A percentile compares a stretch with the other conserved stretches of the same genome.
Evolutionary conservation across 169 alveolate species (phyloP).

Genomic region (Plasmodium berghei): DNA sequence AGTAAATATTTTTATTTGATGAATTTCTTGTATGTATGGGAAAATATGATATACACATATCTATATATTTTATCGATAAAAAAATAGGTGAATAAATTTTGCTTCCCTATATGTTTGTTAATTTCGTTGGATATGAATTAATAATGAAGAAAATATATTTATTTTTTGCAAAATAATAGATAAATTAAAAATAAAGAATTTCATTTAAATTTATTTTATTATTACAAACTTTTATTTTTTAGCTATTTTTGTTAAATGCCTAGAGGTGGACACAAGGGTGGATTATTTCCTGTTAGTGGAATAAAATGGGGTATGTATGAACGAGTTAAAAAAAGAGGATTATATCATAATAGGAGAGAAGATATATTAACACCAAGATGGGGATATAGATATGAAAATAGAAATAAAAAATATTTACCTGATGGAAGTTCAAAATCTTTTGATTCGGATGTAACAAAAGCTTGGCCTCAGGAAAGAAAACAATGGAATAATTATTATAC

Average conservation of each 20-base stretch:
- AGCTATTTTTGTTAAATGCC: conserved; percentile 42
- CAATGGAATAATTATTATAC: conserved; percentile 78
- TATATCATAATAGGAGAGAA: conserved; percentile 84
- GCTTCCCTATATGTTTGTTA: too few relatives aligned
- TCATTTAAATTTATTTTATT: too few relatives aligned
- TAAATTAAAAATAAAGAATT: too few relatives aligned
- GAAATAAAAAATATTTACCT: conserved; percentile 72
- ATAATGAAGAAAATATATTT: too few relatives aligned
- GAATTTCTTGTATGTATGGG: too few relatives aligned
- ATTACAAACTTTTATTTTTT: too few relatives aligned
- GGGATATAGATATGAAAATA: conserved; percentile 82
- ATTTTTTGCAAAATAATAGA: too few relatives aligned
- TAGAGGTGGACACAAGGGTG: conserved; percentile 69
- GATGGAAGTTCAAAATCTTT: conserved; percentile 81
- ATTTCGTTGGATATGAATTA: too few relatives aligned
- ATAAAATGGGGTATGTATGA: conserved; percentile 80
- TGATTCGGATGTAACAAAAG: conserved; percentile 78
- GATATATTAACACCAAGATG: conserved; percentile 85
- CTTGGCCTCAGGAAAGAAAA: conserved; percentile 78
- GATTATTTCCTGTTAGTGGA: conserved; percentile 85
- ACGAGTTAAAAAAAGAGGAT: conserved; percentile 81
- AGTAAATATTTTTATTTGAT: too few relatives aligned
- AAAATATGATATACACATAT: too few relatives aligned
- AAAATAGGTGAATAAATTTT: too few relatives aligned
- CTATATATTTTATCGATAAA: too few relatives aligned